A percentile compares a stretch with the other conserved stretches of the same genome.
phyloP scores from a whole-genome alignment of 2,329 filamentous ascomycete genomes.

The Penicillium sp. region DNA sequence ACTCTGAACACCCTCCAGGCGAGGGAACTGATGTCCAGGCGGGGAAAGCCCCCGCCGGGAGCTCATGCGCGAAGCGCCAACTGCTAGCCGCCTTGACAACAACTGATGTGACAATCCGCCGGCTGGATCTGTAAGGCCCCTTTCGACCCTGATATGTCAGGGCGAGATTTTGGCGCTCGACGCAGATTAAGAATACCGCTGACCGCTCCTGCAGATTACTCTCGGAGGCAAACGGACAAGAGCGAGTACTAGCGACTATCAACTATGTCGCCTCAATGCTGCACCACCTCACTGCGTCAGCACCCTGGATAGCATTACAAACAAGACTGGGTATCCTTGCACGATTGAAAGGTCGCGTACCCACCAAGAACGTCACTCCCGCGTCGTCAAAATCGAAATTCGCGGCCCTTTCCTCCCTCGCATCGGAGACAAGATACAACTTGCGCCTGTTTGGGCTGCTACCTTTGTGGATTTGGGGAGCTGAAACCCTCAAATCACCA shows the following conservation, averaged over 20 bases:
- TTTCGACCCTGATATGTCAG: background rate
- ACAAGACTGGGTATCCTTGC: conserved; percentile 47
- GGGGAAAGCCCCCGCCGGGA: conserved; percentile 23
- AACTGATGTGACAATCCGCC: conserved; percentile 32
- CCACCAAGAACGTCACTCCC: conserved; percentile 11
- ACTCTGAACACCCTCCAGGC: conserved; percentile 17
- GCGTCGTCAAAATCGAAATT: conserved; percentile 48
- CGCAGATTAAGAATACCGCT: background rate
- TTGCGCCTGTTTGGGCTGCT: conserved; percentile 63
- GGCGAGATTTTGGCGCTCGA: background rate
- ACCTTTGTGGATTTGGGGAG: conserved; percentile 75
- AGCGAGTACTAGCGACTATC: conserved; percentile 66
- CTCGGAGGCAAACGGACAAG: conserved; percentile 67
- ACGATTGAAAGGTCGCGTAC: conserved; percentile 28
- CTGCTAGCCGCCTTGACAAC: conserved; percentile 30
- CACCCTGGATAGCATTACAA: conserved; percentile 43
- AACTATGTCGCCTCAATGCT: conserved; percentile 67
- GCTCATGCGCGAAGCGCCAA: conserved; percentile 21
- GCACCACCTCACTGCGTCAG: conserved; percentile 60
- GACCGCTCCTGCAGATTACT: conserved; percentile 53
- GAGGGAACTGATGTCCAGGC: conserved; percentile 19
- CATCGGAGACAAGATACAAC: conserved; percentile 54
- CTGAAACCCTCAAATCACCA: conserved; percentile 56
- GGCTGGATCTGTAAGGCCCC: conserved; percentile 31
- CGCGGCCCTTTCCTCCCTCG: conserved; percentile 49